Percentiles rank a stretch among this genome's conserved stretches.
Evolutionary conservation across 495 filamentous ascomycete species (phyloP).

Genomic region (Aspergillus kassunensis): DNA sequence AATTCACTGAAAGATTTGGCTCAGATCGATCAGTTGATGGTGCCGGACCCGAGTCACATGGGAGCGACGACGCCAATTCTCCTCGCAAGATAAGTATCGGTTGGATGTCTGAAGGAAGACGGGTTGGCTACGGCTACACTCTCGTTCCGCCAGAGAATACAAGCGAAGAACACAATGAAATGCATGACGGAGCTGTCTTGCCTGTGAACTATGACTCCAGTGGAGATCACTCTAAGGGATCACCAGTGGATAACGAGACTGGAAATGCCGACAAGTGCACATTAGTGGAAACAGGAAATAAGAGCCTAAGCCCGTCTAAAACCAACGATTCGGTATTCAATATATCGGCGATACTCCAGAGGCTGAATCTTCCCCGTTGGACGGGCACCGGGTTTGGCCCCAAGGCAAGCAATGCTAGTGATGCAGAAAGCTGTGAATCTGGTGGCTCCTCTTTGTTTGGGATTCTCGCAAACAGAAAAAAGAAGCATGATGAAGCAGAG

Average conservation of each 20-base stretch:
- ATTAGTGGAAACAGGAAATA: background rate
- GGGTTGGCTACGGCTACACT: conserved; percentile 42
- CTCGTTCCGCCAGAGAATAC: conserved; percentile 26
- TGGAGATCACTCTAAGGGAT: background rate
- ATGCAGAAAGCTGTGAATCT: conserved; percentile 11
- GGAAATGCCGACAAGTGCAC: background rate
- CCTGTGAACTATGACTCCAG: background rate
- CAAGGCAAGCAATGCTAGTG: conserved; percentile 9
- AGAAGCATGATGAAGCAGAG: background rate
- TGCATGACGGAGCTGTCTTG: background rate
- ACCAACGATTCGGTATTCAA: conserved; percentile 9
- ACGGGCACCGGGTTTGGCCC: conserved; percentile 7
- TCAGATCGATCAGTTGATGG: conserved; percentile 5
- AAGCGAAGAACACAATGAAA: background rate
- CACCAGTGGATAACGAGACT: background rate
- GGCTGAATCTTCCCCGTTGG: conserved; percentile 10
- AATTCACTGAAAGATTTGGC: conserved; percentile 32
- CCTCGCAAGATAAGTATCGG: conserved; percentile 39
- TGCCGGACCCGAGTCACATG: conserved; percentile 1
- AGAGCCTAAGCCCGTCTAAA: background rate
- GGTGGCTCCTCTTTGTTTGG: conserved; percentile 26
- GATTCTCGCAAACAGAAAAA: conserved; percentile 22
- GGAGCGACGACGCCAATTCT: background rate
- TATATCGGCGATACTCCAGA: conserved; percentile 14
- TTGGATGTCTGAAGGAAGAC: conserved; percentile 45